A percentile compares a stretch with the other conserved stretches of the same genome.
Evolutionary conservation across 163 green algal species (phyloP).

Genomic region (Coccomyxa subellipsoidea): DNA sequence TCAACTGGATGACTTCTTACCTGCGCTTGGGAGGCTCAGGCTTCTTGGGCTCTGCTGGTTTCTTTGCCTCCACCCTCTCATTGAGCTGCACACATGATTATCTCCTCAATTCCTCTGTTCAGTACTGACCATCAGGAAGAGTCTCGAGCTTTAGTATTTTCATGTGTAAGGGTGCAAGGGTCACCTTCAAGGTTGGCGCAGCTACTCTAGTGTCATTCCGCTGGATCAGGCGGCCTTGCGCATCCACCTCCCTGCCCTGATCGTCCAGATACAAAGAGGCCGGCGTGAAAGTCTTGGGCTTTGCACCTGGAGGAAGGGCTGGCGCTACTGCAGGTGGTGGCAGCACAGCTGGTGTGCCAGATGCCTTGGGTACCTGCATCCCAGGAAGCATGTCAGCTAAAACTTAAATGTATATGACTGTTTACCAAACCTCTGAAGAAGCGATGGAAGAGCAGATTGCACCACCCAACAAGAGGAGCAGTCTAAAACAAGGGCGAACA

Average conservation of each 20-base stretch:
- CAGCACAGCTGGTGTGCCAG: neutral
- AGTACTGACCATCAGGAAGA: neutral
- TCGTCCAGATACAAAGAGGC: slow-evolving; percentile 51
- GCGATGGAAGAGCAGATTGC: too few species aligned
- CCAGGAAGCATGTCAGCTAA: too few species aligned
- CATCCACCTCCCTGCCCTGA: slow-evolving; percentile 61
- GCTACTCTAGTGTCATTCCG: neutral
- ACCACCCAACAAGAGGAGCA: too few species aligned
- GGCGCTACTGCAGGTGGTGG: neutral
- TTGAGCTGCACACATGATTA: slow-evolving; percentile 18
- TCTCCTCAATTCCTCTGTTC: neutral
- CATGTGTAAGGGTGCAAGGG: neutral
- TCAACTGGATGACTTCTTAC: neutral
- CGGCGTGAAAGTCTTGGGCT: slow-evolving; percentile 1
- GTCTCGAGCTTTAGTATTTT: neutral
- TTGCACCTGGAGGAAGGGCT: neutral
- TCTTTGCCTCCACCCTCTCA: slow-evolving; percentile 15
- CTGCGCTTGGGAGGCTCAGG: slow-evolving; percentile 5
- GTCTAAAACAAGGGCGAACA: too few species aligned
- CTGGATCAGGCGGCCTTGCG: slow-evolving; percentile 43
- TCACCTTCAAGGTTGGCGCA: slow-evolving; percentile 27
- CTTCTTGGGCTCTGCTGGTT: too few species aligned
- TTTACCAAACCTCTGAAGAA: too few species aligned
- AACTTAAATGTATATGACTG: too few species aligned
- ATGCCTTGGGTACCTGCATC: neutral